Evolutionary conservation across 2,329 filamentous ascomycete genomes (phyloP), one percentile per base, ranked within the genome.

Genomic region (Epichloe aotearoae): DNA sequence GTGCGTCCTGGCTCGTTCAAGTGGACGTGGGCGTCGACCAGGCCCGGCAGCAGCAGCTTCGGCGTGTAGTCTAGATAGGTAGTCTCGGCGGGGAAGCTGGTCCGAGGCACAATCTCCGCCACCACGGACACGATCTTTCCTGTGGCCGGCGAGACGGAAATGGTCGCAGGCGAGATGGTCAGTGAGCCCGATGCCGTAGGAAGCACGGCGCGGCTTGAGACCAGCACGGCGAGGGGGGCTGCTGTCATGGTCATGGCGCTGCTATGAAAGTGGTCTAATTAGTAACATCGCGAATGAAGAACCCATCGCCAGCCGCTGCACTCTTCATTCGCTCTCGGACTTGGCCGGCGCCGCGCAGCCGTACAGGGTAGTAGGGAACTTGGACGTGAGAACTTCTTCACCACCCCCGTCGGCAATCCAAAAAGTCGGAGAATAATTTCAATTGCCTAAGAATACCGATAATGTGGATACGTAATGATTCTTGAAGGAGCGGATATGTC

Each of bases 11-110:
- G 93, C 70, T 98, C 93, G 63, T 97, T 97, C 59, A 97, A 80
- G 70, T 98, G 93, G 38, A 98, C 93, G 66, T 98, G 93, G 37
- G 93, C 91, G 66, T 98, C 93, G 17, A 98, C 91, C 33, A 98
- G 75, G 19, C 93, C 93, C 0, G 93, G 93, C 36, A 97, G 76
- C 39, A 98, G 73, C 45, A 97, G 76, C 66, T 84, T 79, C 11
- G 91, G 88, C 20, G 86, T 88, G 69, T 95, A 83, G 72, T 98
- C 84, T 58, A 80, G 76, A 67, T 97, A 97, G 5, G 75, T 73
- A 7, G 84, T 82, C 39, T 79, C 80, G 0, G 75, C 62, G 1
- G 89, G 84, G 65, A 97, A 96, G 41, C 80, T 77, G 5, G 79
- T 77, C n/a, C 70, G 64, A 1, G 88, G 86, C n/a, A 95, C 74